phyloP scores from a whole-genome alignment of 1,139 yeast species.

The Meyerozyma guilliermondii region DNA sequence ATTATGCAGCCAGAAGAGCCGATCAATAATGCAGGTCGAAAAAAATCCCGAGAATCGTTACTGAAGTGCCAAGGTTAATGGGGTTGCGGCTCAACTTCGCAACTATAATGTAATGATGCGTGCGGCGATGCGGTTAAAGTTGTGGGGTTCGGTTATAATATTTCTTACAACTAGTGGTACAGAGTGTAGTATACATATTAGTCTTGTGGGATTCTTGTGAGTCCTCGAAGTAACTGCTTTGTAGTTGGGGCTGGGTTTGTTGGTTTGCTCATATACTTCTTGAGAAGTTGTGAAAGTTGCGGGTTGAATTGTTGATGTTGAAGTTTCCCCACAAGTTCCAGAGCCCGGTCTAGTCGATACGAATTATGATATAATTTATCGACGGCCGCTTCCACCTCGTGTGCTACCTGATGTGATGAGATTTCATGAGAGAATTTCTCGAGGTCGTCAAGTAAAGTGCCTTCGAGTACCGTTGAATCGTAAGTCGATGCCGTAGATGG shows the following conservation, averaged over 20 bases:
- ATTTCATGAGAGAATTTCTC: neutral
- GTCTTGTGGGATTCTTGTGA: neutral
- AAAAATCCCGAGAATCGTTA: slow-evolving; percentile 2
- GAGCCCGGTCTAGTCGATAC: slow-evolving; percentile 18
- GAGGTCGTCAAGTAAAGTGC: slow-evolving; percentile 4
- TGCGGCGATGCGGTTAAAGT: neutral
- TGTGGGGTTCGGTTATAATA: neutral
- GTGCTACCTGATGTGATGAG: slow-evolving; percentile 3
- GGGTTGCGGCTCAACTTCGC: neutral
- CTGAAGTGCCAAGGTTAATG: slow-evolving; percentile 3
- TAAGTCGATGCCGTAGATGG: neutral
- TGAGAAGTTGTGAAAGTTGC: slow-evolving; percentile 9
- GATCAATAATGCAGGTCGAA: slow-evolving; percentile 4
- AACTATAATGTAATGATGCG: slow-evolving; percentile 1
- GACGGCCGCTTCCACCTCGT: slow-evolving; percentile 17
- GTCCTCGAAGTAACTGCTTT: slow-evolving; percentile 9
- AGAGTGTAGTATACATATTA: neutral
- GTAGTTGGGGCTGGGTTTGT: slow-evolving; percentile 12
- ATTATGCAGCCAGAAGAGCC: neutral
- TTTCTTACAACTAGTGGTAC: neutral
- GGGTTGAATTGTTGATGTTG: slow-evolving; percentile 6
- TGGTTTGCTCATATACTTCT: slow-evolving; percentile 16
- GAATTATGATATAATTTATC: slow-evolving; percentile 20
- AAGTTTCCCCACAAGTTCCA: slow-evolving; percentile 13
- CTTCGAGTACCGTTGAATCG: slow-evolving; percentile 3